Evolutionary conservation across 2,329 filamentous ascomycete species (phyloP).

Genomic region (Leptographium procerum): DNA sequence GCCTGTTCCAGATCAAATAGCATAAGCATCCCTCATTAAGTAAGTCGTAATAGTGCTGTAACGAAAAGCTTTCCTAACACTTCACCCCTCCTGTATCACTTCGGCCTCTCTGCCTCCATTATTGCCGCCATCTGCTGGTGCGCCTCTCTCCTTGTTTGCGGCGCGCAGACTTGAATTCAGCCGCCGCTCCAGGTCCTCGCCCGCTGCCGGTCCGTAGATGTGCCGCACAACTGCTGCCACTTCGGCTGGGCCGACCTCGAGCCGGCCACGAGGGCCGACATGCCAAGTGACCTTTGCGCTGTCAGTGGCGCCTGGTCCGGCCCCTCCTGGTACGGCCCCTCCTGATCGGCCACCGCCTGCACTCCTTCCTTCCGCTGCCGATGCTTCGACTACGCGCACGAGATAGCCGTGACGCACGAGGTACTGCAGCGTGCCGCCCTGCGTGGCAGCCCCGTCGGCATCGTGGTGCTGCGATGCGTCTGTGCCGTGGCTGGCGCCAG

Average conservation of each 20-base stretch:
- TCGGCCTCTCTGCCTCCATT: neutral
- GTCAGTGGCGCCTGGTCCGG: neutral
- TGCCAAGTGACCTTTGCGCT: slow-evolving; percentile 57
- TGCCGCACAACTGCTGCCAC: slow-evolving; percentile 58
- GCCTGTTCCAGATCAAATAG: neutral
- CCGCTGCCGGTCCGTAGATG: slow-evolving; percentile 41
- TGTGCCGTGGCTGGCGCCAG: neutral
- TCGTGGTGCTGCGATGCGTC: neutral
- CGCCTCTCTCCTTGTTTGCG: neutral
- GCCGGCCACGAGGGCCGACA: slow-evolving; percentile 72
- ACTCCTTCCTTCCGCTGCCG: slow-evolving; percentile 39
- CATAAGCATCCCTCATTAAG: neutral
- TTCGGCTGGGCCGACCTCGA: slow-evolving; percentile 70
- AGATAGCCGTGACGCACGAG: slow-evolving; percentile 80
- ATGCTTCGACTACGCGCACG: slow-evolving; percentile 62
- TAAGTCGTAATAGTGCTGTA: neutral
- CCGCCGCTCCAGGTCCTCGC: slow-evolving; percentile 45
- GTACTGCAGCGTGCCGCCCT: slow-evolving; percentile 23
- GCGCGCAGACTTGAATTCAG: slow-evolving; percentile 48
- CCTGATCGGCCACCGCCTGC: neutral
- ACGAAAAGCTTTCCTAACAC: neutral
- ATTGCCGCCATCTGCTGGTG: neutral
- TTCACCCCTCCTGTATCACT: neutral
- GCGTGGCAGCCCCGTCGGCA: neutral
- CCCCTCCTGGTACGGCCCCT: too few species aligned